These are phyloP conservation scores for Serpula lacrymans DNA, from an alignment of 768 basidiomycete genomes.

Conservation along the genomic window DNA sequence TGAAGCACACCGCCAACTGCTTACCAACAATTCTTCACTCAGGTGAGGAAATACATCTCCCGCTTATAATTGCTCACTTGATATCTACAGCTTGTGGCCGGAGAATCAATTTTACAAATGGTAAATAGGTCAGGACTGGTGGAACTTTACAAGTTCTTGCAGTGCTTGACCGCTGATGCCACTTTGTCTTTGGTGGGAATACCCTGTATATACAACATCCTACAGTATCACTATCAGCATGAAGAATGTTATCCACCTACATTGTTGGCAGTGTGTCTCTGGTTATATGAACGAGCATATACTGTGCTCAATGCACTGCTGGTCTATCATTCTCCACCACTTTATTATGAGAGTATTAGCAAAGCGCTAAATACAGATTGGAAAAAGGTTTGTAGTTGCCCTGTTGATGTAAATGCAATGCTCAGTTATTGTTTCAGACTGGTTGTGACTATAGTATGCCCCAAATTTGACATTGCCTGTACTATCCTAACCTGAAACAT, in stretches of 20 bases:
- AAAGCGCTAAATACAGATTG: background rate
- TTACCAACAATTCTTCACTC: background rate
- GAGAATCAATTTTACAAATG: slow-evolving; percentile 21
- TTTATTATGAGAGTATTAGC: no score
- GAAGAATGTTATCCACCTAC: no score
- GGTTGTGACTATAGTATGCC: slow-evolving; percentile 30
- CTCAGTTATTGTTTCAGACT: slow-evolving; percentile 13
- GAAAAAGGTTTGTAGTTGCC: background rate
- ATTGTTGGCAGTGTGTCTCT: no score
- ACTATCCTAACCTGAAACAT: slow-evolving; percentile 22
- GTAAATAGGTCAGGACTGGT: slow-evolving; percentile 10
- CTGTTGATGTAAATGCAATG: background rate
- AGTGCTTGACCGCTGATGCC: no score
- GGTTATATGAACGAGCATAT: no score
- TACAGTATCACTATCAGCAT: no score
- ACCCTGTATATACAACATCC: no score
- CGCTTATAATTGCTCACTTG: slow-evolving; percentile 1
- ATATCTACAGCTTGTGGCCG: slow-evolving; percentile 15
- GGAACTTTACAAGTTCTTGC: slow-evolving; percentile 7
- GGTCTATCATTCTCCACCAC: background rate
- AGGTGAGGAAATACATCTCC: background rate
- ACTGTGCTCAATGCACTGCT: background rate
- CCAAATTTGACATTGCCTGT: slow-evolving; percentile 23
- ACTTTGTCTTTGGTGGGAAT: no score
- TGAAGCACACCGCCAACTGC: background rate